Conservation (phyloP, 2,329 filamentous ascomycete genomes). For the Ceratocystis ficicola region DNA sequence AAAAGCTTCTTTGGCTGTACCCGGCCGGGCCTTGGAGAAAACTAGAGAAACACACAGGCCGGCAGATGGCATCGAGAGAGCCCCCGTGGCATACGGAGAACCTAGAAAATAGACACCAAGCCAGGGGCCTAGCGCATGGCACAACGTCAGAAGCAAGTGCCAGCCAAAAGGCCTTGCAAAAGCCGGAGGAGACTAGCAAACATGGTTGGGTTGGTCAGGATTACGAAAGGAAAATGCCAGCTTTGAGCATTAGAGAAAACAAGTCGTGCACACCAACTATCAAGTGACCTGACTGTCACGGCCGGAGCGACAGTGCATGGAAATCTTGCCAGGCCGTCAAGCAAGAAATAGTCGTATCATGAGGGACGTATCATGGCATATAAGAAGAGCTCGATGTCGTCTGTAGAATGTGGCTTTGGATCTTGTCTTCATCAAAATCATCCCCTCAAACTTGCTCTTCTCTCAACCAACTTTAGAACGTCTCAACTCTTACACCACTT, state of each 20-base stretch:
- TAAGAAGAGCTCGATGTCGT: not conserved
- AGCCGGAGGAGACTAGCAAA: not conserved
- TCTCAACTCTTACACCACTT: not conserved
- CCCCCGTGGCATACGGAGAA: not conserved
- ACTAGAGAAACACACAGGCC: not conserved
- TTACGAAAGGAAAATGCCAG: not conserved
- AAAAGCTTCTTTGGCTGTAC: not conserved
- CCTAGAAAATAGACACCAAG: not conserved
- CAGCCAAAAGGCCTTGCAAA: not conserved
- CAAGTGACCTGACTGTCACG: not conserved
- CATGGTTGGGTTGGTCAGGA: not conserved
- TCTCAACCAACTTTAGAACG: not conserved
- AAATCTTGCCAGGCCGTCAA: no score
- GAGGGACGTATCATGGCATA: not conserved
- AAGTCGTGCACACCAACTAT: not conserved
- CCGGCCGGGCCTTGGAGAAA: not conserved
- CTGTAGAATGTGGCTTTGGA: not conserved
- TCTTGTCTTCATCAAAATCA: not conserved
- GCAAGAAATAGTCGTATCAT: not conserved
- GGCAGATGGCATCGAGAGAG: not conserved
- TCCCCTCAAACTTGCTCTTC: not conserved
- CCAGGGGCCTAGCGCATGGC: not conserved
- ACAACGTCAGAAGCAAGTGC: not conserved
- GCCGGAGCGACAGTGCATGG: not conserved
- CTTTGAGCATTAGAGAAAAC: not conserved